Conservation (phyloP, 768 basidiomycete genomes). For the Phlebiopsis flavidoalba region DNA sequence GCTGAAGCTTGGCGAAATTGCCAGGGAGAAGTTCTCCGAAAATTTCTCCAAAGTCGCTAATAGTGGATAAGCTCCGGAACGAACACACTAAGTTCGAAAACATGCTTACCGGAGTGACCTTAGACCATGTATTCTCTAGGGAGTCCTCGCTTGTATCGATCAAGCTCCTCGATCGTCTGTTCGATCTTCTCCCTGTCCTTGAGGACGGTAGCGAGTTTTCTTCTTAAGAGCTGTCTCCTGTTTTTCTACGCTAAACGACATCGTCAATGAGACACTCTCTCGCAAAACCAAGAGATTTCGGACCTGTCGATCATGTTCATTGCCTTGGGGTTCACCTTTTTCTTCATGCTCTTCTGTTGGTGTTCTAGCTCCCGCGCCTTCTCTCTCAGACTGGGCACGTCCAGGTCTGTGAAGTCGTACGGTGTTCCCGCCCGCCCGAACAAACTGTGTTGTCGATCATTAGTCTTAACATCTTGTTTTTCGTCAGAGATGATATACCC, state of each 20-base stretch:
- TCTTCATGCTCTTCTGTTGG: conserved; percentile 83
- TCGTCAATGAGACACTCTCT: not conserved
- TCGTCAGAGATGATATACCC: conserved; percentile 48
- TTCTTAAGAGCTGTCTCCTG: conserved; percentile 81
- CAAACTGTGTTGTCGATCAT: conserved; percentile 40
- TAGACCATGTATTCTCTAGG: conserved; percentile 91
- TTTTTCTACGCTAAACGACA: conserved; percentile 75
- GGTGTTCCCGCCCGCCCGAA: conserved; percentile 80
- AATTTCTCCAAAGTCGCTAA: conserved; percentile 92
- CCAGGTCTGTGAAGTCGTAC: conserved; percentile 72
- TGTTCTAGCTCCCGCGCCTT: conserved; percentile 73
- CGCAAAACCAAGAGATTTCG: conserved; percentile 20
- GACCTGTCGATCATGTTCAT: conserved; percentile 95
- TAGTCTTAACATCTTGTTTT: not conserved
- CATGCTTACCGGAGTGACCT: conserved; percentile 78
- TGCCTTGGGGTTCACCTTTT: conserved; percentile 93
- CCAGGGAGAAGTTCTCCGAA: conserved; percentile 94
- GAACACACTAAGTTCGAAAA: not conserved
- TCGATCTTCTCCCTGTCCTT: conserved; percentile 96
- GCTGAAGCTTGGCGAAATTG: conserved; percentile 92
- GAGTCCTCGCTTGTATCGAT: conserved; percentile 93
- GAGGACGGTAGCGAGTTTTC: conserved; percentile 81
- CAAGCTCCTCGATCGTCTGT: conserved; percentile 87
- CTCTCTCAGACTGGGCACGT: conserved; percentile 53
- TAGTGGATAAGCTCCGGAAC: not conserved